These are phyloP conservation scores for Candida smagusa DNA, from an alignment of 1,139 yeast genomes.

Conservation along the genomic window DNA sequence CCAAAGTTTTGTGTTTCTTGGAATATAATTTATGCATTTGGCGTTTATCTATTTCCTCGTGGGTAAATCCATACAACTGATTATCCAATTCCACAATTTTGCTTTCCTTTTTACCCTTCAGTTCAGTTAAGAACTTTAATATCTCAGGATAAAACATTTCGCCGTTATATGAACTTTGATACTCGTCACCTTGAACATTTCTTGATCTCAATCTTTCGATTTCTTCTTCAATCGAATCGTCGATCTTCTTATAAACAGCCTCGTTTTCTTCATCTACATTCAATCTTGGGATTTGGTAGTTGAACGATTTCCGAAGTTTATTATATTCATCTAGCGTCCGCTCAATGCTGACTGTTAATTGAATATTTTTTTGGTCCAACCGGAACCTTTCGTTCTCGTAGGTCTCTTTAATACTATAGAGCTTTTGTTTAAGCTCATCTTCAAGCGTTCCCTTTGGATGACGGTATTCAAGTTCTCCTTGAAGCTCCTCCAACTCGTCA, in stretches of 20 bases:
- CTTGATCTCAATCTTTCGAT: constrained; percentile 6
- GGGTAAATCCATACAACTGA: constrained; percentile 4
- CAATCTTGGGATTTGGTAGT: constrained; percentile 6
- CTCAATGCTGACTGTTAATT: constrained; percentile 9
- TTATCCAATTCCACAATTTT: constrained; percentile 10
- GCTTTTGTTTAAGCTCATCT: constrained; percentile 5
- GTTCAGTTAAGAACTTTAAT: constrained; percentile 8
- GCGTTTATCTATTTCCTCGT: constrained; percentile 3
- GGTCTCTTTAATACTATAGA: constrained; percentile 10
- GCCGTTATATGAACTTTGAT: not conserved
- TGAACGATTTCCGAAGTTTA: constrained; percentile 6
- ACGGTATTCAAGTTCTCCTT: constrained; percentile 2
- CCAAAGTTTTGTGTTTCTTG: constrained; percentile 11
- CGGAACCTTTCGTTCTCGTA: constrained; percentile 9
- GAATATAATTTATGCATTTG: constrained; percentile 8
- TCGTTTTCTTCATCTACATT: not conserved
- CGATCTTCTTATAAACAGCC: constrained; percentile 7
- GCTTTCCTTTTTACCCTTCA: constrained; percentile 8
- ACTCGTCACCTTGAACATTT: constrained; percentile 6
- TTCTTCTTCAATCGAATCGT: constrained; percentile 10
- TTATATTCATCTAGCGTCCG: constrained; percentile 9
- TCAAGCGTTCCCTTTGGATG: constrained; percentile 2
- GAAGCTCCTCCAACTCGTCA: constrained; percentile 4
- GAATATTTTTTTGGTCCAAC: constrained; percentile 10
- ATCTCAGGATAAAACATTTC: constrained; percentile 9